Evolutionary conservation across 208 protist genomes (phyloP).

Genomic region (Jaenimonas drosophilae): DNA sequence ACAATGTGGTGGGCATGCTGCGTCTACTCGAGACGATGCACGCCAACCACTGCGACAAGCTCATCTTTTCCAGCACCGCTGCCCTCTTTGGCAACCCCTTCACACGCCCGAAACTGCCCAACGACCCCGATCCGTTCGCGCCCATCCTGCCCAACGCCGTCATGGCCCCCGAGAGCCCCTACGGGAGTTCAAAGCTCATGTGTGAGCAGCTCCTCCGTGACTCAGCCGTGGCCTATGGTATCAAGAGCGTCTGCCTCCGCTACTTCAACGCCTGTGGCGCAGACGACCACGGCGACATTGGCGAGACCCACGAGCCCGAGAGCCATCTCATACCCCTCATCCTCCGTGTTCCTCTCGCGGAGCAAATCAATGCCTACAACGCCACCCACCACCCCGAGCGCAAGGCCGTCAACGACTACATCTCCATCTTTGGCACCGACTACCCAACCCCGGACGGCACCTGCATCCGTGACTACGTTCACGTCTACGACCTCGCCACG

Average conservation of each 20-base stretch:
- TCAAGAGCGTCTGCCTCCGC: slow-evolving; percentile 87
- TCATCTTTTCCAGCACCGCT: slow-evolving; percentile 96
- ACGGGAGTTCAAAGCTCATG: slow-evolving; percentile 90
- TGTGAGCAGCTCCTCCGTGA: slow-evolving; percentile 93
- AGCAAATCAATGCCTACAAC: slow-evolving; percentile 54
- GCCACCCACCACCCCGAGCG: slow-evolving; percentile 22
- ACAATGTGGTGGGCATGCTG: slow-evolving; percentile 94
- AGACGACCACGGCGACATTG: slow-evolving; percentile 91
- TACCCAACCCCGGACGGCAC: slow-evolving; percentile 94
- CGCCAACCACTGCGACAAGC: slow-evolving; percentile 80
- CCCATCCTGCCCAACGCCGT: slow-evolving; percentile 54
- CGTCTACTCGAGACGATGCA: slow-evolving; percentile 91
- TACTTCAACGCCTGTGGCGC: slow-evolving; percentile 99
- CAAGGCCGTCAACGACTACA: slow-evolving; percentile 17
- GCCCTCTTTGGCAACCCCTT: slow-evolving; percentile 89
- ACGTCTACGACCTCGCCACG: slow-evolving; percentile 95
- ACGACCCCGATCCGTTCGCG: slow-evolving; percentile 18
- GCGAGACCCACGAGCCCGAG: slow-evolving; percentile 93
- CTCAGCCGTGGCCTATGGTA: slow-evolving; percentile 53
- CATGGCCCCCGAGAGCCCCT: slow-evolving; percentile 80
- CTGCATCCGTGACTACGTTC: slow-evolving; percentile 97
- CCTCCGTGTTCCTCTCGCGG: slow-evolving; percentile 86
- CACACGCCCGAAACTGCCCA: slow-evolving; percentile 2
- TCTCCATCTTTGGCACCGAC: slow-evolving; percentile 90
- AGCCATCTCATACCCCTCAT: slow-evolving; percentile 98